phyloP scores from a whole-genome alignment of 2,329 filamentous ascomycete species.

The Dichotomopilus funicola region DNA sequence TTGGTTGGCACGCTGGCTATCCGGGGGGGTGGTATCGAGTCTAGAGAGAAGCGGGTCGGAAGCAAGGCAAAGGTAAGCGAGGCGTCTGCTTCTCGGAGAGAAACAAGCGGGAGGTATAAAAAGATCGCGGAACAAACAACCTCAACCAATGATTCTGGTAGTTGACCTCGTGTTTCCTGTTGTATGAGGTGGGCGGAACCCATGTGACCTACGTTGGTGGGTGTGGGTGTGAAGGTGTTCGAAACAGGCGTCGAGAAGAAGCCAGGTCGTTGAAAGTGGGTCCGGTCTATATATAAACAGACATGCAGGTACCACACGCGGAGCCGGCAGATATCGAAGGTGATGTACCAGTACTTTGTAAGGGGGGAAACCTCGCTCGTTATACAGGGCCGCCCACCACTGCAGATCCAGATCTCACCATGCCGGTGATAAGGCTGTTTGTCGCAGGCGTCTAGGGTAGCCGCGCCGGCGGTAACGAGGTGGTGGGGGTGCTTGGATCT shows the following conservation, averaged over 20 bases:
- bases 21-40: background rate
- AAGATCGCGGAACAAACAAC: background rate
- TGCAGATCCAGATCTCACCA: slow-evolving; percentile 13
- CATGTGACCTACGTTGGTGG: background rate
- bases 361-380: background rate
- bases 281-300: background rate
- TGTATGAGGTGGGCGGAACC: background rate
- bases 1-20: background rate
- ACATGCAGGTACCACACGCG: slow-evolving; percentile 21
- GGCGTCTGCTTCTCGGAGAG: background rate
- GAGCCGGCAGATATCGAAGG: background rate
- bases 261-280: slow-evolving; percentile 18
- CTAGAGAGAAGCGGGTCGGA: background rate
- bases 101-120: slow-evolving; percentile 4
- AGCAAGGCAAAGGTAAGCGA: background rate
- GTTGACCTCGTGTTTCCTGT: background rate
- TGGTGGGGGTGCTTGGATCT: background rate
- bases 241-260: background rate
- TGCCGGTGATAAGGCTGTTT: slow-evolving; percentile 12
- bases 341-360: slow-evolving; percentile 17
- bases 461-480: slow-evolving; percentile 14
- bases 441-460: slow-evolving; percentile 14
- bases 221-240: background rate
- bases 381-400: background rate
- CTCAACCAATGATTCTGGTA: background rate